Evolutionary conservation across 2,329 filamentous ascomycete genomes (phyloP), one percentile per base, ranked within the genome.

Genomic region (Colletotrichum sp.): DNA sequence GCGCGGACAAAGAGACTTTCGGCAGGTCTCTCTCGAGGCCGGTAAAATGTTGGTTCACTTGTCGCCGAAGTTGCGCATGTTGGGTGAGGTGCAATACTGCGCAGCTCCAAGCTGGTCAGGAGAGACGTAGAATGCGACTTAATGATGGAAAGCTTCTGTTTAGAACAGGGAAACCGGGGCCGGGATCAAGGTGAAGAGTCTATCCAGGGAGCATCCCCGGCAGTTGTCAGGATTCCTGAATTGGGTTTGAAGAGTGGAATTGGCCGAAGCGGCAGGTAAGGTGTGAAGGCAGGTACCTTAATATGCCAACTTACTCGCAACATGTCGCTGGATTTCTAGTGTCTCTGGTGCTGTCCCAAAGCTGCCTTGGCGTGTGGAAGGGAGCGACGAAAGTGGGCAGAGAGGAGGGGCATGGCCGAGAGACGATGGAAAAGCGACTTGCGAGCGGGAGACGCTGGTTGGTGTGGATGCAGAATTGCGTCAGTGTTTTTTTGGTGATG

Each of bases 401-500:
- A 52, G 71, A 12, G 67, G 15, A 21, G 57, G 57, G 21, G 72
- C 60, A 72, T 44, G 44, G 60, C 18, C 60, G 49, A 75, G 44
- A 21, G 36, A 67, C 34, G 68, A 21, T 67, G 52, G 24, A 34
- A 65, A 26, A 34, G 26, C 68, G 34, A 32, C 67, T 30, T n/a
- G 28, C 59, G 59, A 30, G 28, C 59, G 67, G 44, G 21, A 70
- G 26, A 67, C 15, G 30, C 52, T 72, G 62, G 72, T 64, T 64
- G 62, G 69, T 24, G 72, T 67, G 36, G 73, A 75, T 75, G 73
- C 73, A 59, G 62, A 36, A 75, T 75, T 72, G 34, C 73, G 73
- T 75, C 73, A 75, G 69, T 72, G 57, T 67, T 59, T 63, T 75
- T 68, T 39, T 44, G 73, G 55, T 32, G 73, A 75, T 75, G 73